Evolutionary conservation across 2,329 filamentous ascomycete species (phyloP).

Genomic region (Penicillium sp.): DNA sequence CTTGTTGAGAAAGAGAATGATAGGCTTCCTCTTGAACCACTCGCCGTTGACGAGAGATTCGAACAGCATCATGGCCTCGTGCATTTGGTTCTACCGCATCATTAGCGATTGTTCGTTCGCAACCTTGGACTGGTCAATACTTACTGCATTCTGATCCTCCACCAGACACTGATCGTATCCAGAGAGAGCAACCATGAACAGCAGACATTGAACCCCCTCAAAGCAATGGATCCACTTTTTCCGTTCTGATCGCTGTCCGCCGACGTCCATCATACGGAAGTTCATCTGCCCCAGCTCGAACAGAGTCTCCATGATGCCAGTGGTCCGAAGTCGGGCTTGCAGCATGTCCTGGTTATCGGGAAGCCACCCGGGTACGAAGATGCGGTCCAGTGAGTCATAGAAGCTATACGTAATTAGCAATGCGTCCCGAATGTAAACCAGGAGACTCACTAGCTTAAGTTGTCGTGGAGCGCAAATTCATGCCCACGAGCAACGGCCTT

Average conservation of each 20-base stretch:
- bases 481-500: conserved; percentile 88
- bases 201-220: conserved; percentile 83
- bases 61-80: conserved; percentile 80
- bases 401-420: conserved; percentile 54
- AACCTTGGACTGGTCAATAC: too few relatives aligned
- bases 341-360: conserved; percentile 93
- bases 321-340: conserved; percentile 81
- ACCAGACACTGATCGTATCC: conserved; percentile 95
- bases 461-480: conserved; percentile 94
- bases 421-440: conserved; percentile 3
- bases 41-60: conserved; percentile 80
- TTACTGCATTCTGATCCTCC: conserved; percentile 90
- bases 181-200: conserved; percentile 92
- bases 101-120: conserved; percentile 4
- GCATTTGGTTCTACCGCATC: conserved; percentile 71
- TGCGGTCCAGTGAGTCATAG: conserved; percentile 68
- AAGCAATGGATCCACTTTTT: conserved; percentile 99
- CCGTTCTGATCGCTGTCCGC: conserved; percentile 83
- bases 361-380: conserved; percentile 71
- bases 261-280: conserved; percentile 95
- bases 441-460: conserved; percentile 75
- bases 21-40: conserved; percentile 75
- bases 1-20: conserved; percentile 83
- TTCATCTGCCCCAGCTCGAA: conserved; percentile 89
- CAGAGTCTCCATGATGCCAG: conserved; percentile 89